Conservation (phyloP, 2,329 filamentous ascomycete genomes). For the Corinectria fuckeliana region DNA sequence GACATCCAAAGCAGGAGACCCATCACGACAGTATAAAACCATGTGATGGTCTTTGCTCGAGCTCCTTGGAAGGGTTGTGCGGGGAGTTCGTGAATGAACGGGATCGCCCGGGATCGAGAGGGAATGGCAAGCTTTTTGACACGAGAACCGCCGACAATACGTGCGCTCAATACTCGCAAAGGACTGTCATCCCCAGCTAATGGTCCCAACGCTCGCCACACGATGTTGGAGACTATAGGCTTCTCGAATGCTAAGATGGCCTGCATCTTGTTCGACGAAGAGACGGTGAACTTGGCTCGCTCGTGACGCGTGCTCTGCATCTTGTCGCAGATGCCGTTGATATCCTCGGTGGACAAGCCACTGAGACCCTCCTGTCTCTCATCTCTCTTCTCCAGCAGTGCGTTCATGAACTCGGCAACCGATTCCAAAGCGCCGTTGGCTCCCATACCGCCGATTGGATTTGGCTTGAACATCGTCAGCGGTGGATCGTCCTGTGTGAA, state of each 20-base stretch:
- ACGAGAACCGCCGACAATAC: not conserved
- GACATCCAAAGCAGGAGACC: not conserved
- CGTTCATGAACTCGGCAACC: constrained; percentile 8
- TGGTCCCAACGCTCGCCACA: not conserved
- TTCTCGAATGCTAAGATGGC: constrained; percentile 2
- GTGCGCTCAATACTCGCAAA: not conserved
- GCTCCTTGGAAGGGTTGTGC: not conserved
- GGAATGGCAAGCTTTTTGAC: not conserved
- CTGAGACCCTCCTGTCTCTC: constrained; percentile 7
- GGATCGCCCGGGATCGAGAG: not conserved
- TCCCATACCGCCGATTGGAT: constrained; percentile 38
- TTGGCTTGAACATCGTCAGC: constrained; percentile 22
- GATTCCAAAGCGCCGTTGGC: constrained; percentile 40
- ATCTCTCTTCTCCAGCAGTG: not conserved
- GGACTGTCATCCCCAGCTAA: not conserved
- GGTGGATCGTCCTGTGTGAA: too few species aligned
- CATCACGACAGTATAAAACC: not conserved
- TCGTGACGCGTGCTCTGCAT: constrained; percentile 27
- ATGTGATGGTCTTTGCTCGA: not conserved
- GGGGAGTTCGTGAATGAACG: not conserved
- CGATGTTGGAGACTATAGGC: not conserved
- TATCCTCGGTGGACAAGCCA: constrained; percentile 5
- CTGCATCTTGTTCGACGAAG: not conserved
- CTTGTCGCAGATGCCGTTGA: constrained; percentile 18
- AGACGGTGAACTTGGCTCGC: not conserved